A percentile compares a stretch with the other conserved stretches of the same genome.
Conservation (phyloP, 73 alveolate genomes). For the Halteria grandinella region DNA sequence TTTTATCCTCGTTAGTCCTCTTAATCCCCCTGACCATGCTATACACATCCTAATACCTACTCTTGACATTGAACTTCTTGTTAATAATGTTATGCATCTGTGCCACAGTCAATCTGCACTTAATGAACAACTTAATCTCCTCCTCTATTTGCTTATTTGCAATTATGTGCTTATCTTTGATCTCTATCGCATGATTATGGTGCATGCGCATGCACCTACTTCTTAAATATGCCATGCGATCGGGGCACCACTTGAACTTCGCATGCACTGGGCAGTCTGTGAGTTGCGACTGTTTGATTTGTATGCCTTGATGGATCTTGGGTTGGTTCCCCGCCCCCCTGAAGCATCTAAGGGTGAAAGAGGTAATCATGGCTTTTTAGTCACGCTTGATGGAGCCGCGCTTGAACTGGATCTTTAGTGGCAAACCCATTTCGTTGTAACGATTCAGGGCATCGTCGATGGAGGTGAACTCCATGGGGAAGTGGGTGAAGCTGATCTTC, state of each 20-base stretch:
- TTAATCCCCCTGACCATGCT: slow-evolving; percentile 51
- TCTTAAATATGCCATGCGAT: slow-evolving; percentile 36
- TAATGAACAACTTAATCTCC: slow-evolving; percentile 36
- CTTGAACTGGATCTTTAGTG: slow-evolving; percentile 19
- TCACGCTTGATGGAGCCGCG: background rate
- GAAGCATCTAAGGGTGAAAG: slow-evolving; percentile 24
- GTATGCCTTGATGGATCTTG: slow-evolving; percentile 27
- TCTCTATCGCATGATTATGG: slow-evolving; percentile 49
- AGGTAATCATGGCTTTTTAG: background rate
- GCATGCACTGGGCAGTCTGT: slow-evolving; percentile 45
- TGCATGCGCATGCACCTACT: slow-evolving; percentile 27
- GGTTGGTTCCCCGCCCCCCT: slow-evolving; percentile 28
- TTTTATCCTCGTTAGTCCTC: slow-evolving; percentile 14
- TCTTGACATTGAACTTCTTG: slow-evolving; percentile 45
- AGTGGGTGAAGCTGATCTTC: slow-evolving; percentile 14
- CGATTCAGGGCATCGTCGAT: slow-evolving; percentile 36
- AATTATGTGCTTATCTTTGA: slow-evolving; percentile 32
- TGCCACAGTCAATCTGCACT: slow-evolving; percentile 37
- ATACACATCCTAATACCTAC: slow-evolving; percentile 52
- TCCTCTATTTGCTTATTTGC: slow-evolving; percentile 27
- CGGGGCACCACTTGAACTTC: slow-evolving; percentile 43
- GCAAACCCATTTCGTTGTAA: slow-evolving; percentile 33
- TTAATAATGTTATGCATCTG: slow-evolving; percentile 31
- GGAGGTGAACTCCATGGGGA: slow-evolving; percentile 6
- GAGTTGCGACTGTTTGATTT: background rate